Percentiles rank a stretch among this genome's conserved stretches.
Conservation (phyloP, 768 basidiomycete species). For the Suillus fuscotomentosus region DNA sequence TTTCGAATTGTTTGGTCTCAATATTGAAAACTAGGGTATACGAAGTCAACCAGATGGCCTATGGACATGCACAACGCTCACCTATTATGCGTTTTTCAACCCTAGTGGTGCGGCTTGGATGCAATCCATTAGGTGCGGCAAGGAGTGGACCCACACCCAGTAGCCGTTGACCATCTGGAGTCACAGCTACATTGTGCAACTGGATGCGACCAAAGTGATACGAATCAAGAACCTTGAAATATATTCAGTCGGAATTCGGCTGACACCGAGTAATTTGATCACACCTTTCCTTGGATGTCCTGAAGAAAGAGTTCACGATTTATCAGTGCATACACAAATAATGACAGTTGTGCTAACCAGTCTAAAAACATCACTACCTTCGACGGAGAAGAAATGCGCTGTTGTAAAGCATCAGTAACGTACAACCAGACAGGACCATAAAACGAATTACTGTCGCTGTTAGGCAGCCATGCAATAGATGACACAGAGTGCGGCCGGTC, state of each 20-base stretch:
- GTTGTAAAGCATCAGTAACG: slow-evolving; percentile 9
- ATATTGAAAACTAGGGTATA: slow-evolving; percentile 45
- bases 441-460: slow-evolving; percentile 39
- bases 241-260: not conserved
- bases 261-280: not conserved
- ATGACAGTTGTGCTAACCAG: slow-evolving; percentile 30
- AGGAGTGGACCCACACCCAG: slow-evolving; percentile 49
- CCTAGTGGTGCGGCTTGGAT: slow-evolving; percentile 46
- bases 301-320: slow-evolving; percentile 22
- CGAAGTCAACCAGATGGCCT: slow-evolving; percentile 6
- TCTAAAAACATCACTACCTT: slow-evolving; percentile 46
- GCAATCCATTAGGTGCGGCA: slow-evolving; percentile 39
- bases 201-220: slow-evolving; percentile 45
- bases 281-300: slow-evolving; percentile 46
- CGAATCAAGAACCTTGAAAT: slow-evolving; percentile 34
- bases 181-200: slow-evolving; percentile 50
- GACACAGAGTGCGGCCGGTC: slow-evolving; percentile 44
- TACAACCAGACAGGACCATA: slow-evolving; percentile 4
- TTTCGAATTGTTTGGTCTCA: slow-evolving; percentile 40
- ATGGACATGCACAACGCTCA: slow-evolving; percentile 19
- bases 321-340: slow-evolving; percentile 9
- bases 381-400: slow-evolving; percentile 52
- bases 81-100: slow-evolving; percentile 56
- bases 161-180: slow-evolving; percentile 44
- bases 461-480: slow-evolving; percentile 53